Conservation (phyloP, 2,329 filamentous ascomycete species). For the Ophiosphaerella narmari region DNA sequence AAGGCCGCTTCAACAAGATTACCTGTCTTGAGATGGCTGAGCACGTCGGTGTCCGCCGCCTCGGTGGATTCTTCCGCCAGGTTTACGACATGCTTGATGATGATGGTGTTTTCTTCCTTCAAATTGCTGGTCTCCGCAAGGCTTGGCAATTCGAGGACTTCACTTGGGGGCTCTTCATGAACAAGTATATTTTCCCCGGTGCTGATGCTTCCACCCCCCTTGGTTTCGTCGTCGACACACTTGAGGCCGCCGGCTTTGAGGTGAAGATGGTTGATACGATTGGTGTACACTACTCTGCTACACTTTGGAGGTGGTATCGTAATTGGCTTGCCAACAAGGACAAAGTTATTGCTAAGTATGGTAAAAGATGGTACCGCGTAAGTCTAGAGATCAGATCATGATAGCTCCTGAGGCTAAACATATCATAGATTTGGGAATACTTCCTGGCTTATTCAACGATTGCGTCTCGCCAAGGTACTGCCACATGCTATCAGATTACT, state of each 20-base stretch:
- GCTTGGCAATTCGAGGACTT: conserved; percentile 98
- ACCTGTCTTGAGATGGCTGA: conserved; percentile 98
- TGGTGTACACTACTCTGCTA: conserved; percentile 95
- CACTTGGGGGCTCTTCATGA: conserved; percentile 99
- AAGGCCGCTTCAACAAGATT: conserved; percentile 88
- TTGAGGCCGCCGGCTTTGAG: conserved; percentile 88
- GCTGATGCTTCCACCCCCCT: conserved; percentile 94
- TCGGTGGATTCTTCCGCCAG: conserved; percentile 79
- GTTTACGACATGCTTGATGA: conserved; percentile 96
- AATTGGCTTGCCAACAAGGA: conserved; percentile 96
- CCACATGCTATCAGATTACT: conserved; percentile 85
- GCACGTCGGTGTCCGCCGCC: conserved; percentile 93
- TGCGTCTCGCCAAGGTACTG: conserved; percentile 78
- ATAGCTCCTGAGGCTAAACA: conserved; percentile 5
- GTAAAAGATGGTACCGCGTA: conserved; percentile 92
- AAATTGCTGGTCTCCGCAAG: conserved; percentile 92
- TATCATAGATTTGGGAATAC: conserved; percentile 82
- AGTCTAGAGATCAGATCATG: conserved; percentile 44
- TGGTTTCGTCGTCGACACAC: conserved; percentile 79
- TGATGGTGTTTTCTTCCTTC: conserved; percentile 93
- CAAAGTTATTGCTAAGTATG: conserved; percentile 94
- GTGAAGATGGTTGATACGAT: conserved; percentile 91
- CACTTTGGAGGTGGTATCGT: conserved; percentile 96
- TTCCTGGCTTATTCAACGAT: conserved; percentile 88
- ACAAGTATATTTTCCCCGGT: conserved; percentile 98